These are phyloP conservation scores for Suillus spraguei DNA, from an alignment of 768 basidiomycete species.

Conservation along the genomic window DNA sequence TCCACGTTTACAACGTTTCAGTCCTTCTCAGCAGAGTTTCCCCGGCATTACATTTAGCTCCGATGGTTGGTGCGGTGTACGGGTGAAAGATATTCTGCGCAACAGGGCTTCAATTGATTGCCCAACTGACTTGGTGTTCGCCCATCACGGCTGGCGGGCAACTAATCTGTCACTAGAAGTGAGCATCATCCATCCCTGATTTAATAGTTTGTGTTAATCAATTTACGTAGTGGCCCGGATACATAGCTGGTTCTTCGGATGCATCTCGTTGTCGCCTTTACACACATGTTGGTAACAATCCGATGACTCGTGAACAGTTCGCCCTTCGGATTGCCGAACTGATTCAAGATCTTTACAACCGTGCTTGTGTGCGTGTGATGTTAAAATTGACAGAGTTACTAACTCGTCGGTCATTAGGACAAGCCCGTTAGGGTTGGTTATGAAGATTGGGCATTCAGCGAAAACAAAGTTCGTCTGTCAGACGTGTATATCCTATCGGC, in stretches of 20 bases:
- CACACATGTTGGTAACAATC: neutral
- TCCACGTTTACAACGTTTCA: slow-evolving; percentile 19
- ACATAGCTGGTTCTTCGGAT: slow-evolving; percentile 7
- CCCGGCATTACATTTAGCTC: slow-evolving; percentile 22
- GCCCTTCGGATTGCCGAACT: neutral
- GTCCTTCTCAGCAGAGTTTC: slow-evolving; percentile 20
- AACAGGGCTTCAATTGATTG: slow-evolving; percentile 15
- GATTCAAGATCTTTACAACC: neutral
- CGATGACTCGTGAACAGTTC: slow-evolving; percentile 25
- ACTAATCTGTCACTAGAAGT: slow-evolving; percentile 27
- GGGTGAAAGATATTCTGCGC: slow-evolving; percentile 19
- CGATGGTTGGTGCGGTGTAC: slow-evolving; percentile 22
- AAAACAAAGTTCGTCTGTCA: slow-evolving; percentile 18
- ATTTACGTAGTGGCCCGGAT: slow-evolving; percentile 27
- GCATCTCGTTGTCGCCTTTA: slow-evolving; percentile 21
- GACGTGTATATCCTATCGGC: slow-evolving; percentile 25
- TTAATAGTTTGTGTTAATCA: neutral
- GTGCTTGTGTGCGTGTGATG: neutral
- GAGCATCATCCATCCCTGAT: neutral
- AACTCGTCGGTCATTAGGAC: slow-evolving; percentile 1
- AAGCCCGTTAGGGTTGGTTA: slow-evolving; percentile 13
- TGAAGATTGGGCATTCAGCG: slow-evolving; percentile 22
- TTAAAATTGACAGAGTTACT: neutral
- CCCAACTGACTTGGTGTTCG: slow-evolving; percentile 22
- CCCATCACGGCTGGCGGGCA: slow-evolving; percentile 21